phyloP scores from a whole-genome alignment of 176 grass and related monocot genomes.

The Secale cereale region DNA sequence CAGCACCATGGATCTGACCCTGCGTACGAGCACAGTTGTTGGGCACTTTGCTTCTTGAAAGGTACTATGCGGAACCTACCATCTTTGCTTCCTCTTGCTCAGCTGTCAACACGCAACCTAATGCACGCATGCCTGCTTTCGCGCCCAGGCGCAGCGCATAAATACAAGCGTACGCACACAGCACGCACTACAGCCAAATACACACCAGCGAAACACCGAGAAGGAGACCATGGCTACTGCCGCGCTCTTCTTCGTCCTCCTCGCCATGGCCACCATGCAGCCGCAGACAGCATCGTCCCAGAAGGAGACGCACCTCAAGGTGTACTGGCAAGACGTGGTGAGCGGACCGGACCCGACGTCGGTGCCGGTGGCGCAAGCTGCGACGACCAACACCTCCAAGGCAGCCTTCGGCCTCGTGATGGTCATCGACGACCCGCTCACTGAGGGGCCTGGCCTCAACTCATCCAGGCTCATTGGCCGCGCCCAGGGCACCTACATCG shows the following conservation, averaged over 20 bases:
- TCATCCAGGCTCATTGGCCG: background rate
- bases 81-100: too few relatives aligned
- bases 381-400: conserved; percentile 22
- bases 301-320: conserved; percentile 43
- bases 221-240: background rate
- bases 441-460: background rate
- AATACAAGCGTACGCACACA: too few relatives aligned
- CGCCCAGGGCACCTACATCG: background rate
- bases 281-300: background rate
- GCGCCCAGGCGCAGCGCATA: too few relatives aligned
- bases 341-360: conserved; percentile 47
- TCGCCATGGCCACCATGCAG: background rate
- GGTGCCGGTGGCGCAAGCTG: conserved; percentile 23
- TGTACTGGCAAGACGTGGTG: conserved; percentile 69
- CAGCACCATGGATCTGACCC: too few relatives aligned
- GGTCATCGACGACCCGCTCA: background rate
- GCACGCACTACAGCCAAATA: too few relatives aligned
- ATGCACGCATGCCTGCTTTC: too few relatives aligned
- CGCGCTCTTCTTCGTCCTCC: background rate
- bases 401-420: background rate
- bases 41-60: too few relatives aligned
- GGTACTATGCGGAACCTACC: too few relatives aligned
- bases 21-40: too few relatives aligned
- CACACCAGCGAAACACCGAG: too few relatives aligned
- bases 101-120: too few relatives aligned